Evolutionary conservation across 371 early-diverging fungal genomes (phyloP).

Genomic region (Syncephalis plumigaleata): DNA sequence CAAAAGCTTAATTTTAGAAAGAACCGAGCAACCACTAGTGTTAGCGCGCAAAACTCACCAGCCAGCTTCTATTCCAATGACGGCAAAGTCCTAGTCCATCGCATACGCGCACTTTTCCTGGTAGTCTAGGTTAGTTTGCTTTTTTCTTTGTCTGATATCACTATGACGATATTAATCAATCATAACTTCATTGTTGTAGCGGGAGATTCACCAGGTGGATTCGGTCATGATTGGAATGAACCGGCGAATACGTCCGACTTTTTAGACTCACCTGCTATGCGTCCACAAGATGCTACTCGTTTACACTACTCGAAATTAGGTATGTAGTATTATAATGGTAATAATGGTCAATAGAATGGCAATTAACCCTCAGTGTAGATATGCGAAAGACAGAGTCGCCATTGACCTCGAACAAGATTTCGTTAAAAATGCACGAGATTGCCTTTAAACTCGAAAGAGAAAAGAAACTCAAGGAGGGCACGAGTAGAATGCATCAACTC

Average conservation of each 20-base stretch:
- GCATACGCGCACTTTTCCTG: background rate
- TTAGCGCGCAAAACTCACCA: background rate
- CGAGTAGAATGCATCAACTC: constrained; percentile 21
- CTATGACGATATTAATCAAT: too few relatives aligned
- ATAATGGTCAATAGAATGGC: too few relatives aligned
- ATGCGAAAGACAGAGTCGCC: background rate
- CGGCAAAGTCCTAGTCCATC: background rate
- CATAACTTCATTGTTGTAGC: too few relatives aligned
- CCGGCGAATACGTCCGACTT: too few relatives aligned
- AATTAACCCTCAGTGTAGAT: background rate
- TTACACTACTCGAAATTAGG: too few relatives aligned
- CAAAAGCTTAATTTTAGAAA: constrained; percentile 28
- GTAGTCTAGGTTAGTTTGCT: background rate
- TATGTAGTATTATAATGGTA: too few relatives aligned
- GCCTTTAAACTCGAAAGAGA: constrained; percentile 80
- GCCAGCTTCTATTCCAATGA: background rate
- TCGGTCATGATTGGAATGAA: too few relatives aligned
- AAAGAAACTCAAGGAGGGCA: constrained; percentile 63
- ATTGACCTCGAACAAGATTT: constrained; percentile 64
- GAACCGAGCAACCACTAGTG: background rate
- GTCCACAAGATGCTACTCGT: too few relatives aligned
- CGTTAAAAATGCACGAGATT: constrained; percentile 67
- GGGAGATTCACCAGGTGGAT: too few relatives aligned
- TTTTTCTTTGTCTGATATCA: background rate
- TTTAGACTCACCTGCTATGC: too few relatives aligned